These are phyloP conservation scores for Monosporascus ibericus DNA, from an alignment of 2,329 filamentous ascomycete species.

Conservation along the genomic window DNA sequence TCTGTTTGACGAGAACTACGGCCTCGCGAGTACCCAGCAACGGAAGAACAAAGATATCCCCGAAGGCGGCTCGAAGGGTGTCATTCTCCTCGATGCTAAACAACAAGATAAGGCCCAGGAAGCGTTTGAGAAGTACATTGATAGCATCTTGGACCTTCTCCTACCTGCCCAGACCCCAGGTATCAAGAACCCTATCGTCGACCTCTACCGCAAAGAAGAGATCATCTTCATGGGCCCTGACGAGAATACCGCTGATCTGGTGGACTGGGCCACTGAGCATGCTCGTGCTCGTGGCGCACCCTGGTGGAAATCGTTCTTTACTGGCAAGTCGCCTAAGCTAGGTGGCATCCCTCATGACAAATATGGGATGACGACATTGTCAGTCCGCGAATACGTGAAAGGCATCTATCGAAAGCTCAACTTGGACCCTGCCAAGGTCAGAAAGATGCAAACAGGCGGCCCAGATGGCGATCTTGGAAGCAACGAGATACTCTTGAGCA, in stretches of 20 bases:
- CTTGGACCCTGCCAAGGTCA: conserved; percentile 76
- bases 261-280: conserved; percentile 98
- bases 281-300: conserved; percentile 80
- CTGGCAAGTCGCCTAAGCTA: conserved; percentile 91
- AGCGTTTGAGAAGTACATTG: conserved; percentile 99
- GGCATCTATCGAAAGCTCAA: conserved; percentile 96
- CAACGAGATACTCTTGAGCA: conserved; percentile 93
- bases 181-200: conserved; percentile 98
- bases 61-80: conserved; percentile 95
- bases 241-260: conserved; percentile 95
- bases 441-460: conserved; percentile 95
- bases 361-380: conserved; percentile 97
- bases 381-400: conserved; percentile 90
- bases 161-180: conserved; percentile 85
- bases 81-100: conserved; percentile 86
- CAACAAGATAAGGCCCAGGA: conserved; percentile 90
- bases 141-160: conserved; percentile 93
- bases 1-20: conserved; percentile 98
- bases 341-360: conserved; percentile 93
- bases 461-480: conserved; percentile 95
- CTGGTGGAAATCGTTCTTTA: conserved; percentile 99
- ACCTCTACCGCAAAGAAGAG: conserved; percentile 89
- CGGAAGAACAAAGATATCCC: conserved; percentile 99
- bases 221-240: conserved; percentile 98
- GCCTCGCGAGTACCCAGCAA: conserved; percentile 95